Percentiles rank a stretch among this genome's conserved stretches.
These are phyloP conservation scores for Colletotrichum coccodes DNA, from an alignment of 2,329 filamentous ascomycete species.

Conservation along the genomic window DNA sequence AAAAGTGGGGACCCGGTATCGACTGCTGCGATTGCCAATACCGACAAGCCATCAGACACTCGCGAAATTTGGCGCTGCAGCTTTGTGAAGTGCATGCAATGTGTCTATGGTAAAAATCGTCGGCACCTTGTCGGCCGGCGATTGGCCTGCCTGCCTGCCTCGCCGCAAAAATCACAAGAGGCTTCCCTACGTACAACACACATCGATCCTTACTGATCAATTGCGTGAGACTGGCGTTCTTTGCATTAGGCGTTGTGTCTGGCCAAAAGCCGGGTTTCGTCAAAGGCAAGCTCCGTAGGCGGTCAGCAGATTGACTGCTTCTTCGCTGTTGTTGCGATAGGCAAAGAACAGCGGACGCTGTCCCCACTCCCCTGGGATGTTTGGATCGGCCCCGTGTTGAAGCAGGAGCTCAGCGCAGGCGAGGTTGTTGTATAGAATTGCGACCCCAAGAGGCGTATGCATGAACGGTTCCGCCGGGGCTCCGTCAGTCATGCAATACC, in stretches of 20 bases:
- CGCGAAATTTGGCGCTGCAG: not conserved
- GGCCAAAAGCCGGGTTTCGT: not conserved
- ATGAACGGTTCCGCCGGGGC: not conserved
- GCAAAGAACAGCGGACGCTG: not conserved
- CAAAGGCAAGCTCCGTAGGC: not conserved
- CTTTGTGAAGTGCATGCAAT: not conserved
- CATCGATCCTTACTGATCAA: not conserved
- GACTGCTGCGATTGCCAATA: not conserved
- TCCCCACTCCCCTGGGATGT: not conserved
- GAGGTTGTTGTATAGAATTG: constrained; percentile 10
- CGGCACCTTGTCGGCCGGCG: not conserved
- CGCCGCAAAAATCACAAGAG: not conserved
- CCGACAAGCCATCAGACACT: not conserved
- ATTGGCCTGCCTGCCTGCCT: not conserved
- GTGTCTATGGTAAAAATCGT: not conserved
- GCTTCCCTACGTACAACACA: not conserved
- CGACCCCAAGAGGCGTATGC: not conserved
- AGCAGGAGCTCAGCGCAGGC: not conserved
- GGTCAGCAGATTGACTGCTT: not conserved
- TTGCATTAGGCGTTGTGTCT: not conserved
- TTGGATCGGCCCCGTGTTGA: not conserved
- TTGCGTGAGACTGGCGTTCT: not conserved
- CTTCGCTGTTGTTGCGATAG: not conserved
- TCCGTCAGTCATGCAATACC: not conserved
- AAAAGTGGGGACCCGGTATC: not conserved